Percentiles rank a stretch among this genome's conserved stretches.
phyloP scores from a whole-genome alignment of 495 filamentous ascomycete species.

The Penicillium argentinense region DNA sequence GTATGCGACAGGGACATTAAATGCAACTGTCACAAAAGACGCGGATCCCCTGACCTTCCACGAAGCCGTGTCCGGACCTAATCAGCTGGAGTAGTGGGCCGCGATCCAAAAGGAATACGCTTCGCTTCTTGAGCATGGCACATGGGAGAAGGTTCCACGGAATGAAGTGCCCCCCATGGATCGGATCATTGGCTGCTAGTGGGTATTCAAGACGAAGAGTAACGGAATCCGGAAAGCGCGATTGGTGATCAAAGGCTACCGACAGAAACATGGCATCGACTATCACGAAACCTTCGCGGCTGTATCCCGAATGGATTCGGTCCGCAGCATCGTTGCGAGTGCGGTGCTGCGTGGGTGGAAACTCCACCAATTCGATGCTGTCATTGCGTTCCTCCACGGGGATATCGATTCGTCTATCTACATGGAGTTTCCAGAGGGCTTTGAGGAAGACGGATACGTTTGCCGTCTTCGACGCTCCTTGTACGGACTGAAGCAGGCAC shows the following conservation, averaged over 20 bases:
- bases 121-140: constrained; percentile 3
- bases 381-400: constrained; percentile 5
- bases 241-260: constrained; percentile 7
- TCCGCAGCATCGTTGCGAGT: constrained; percentile 8
- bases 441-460: constrained; percentile 3
- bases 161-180: not conserved
- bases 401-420: constrained; percentile 4
- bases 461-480: constrained; percentile 5
- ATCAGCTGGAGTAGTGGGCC: constrained; percentile 4
- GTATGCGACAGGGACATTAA: not conserved
- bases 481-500: constrained; percentile 7
- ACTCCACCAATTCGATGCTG: constrained; percentile 10
- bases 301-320: constrained; percentile 5
- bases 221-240: constrained; percentile 3
- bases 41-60: constrained; percentile 3
- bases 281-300: constrained; percentile 6
- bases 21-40: not conserved
- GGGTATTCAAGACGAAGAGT: constrained; percentile 3
- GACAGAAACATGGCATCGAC: constrained; percentile 6
- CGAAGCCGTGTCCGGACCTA: constrained; percentile 1
- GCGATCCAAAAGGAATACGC: constrained; percentile 5
- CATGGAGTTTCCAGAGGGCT: constrained; percentile 4
- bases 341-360: constrained; percentile 6
- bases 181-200: constrained; percentile 4
- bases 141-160: constrained; percentile 2